These are phyloP conservation scores for Pelargonium fulgidum DNA, from an alignment of 441 rosid species.

Conservation along the genomic window DNA sequence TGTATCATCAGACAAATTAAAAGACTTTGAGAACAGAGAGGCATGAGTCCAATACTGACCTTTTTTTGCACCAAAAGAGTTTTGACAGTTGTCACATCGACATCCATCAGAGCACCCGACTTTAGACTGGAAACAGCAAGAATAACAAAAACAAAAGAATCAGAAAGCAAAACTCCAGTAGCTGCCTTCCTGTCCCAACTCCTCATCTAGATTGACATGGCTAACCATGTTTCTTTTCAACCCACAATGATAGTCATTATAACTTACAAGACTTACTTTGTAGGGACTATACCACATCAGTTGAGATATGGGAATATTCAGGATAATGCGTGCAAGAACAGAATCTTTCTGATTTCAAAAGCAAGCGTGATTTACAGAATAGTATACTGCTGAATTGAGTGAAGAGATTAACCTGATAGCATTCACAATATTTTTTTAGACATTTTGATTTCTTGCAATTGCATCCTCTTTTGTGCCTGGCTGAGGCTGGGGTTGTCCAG, in stretches of 20 bases:
- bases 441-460: constrained; percentile 70
- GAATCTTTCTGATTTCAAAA: not conserved
- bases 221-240: constrained; percentile 7
- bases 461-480: constrained; percentile 63
- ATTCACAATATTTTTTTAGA: constrained; percentile 65
- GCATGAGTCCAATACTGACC: constrained; percentile 25
- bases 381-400: no score
- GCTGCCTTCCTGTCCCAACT: not conserved
- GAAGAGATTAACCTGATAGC: constrained; percentile 45
- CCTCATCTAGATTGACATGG: constrained; percentile 10
- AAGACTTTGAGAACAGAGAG: not conserved
- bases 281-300: not conserved
- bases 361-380: not conserved
- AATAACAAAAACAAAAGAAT: constrained; percentile 3
- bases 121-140: constrained; percentile 25
- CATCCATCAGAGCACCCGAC: constrained; percentile 55
- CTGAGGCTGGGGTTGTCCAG: constrained; percentile 33
- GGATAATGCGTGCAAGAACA: not conserved
- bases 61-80: constrained; percentile 34
- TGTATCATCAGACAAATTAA: not conserved
- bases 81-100: constrained; percentile 41
- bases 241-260: not conserved
- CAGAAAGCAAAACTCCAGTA: constrained; percentile 3
- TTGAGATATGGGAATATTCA: not conserved
- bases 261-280: not conserved